Percentiles rank a stretch among this genome's conserved stretches.
These are phyloP conservation scores for Claviceps purpurea DNA, from an alignment of 2,329 filamentous ascomycete genomes.

Conservation along the genomic window DNA sequence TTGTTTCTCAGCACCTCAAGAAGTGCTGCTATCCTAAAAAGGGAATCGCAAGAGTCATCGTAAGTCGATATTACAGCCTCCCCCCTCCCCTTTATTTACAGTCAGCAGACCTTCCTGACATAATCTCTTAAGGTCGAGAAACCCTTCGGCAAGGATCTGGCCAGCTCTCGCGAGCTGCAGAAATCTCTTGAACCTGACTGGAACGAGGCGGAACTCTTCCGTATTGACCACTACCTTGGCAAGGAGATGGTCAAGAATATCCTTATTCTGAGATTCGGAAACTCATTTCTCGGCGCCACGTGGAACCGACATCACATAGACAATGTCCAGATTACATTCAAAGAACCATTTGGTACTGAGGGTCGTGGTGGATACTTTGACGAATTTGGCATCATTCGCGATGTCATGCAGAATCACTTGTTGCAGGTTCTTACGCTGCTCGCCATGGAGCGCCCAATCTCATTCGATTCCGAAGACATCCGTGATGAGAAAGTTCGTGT, in stretches of 20 bases:
- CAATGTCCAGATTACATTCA: conserved; percentile 98
- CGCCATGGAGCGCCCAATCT: conserved; percentile 96
- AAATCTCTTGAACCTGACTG: conserved; percentile 92
- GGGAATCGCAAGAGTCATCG: conserved; percentile 88
- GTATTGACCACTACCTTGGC: conserved; percentile 97
- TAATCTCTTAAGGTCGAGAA: conserved; percentile 70
- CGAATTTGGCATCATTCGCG: conserved; percentile 97
- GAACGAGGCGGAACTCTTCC: conserved; percentile 98
- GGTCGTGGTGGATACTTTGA: conserved; percentile 98
- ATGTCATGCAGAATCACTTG: conserved; percentile 99
- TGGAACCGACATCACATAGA: conserved; percentile 99
- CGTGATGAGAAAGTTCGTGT: conserved; percentile 98
- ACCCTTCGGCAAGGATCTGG: conserved; percentile 94
- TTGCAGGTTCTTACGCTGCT: conserved; percentile 92
- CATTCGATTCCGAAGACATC: conserved; percentile 95
- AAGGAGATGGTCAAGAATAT: conserved; percentile 99
- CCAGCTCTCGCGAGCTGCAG: conserved; percentile 86
- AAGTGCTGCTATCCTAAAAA: conserved; percentile 88
- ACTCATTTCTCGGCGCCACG: conserved; percentile 95
- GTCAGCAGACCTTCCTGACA: neutral
- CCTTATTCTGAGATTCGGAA: conserved; percentile 91
- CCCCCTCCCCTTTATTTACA: too few species aligned
- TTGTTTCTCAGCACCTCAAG: conserved; percentile 94
- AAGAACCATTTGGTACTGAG: conserved; percentile 97
- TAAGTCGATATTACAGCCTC: conserved; percentile 23